These are phyloP conservation scores for Torulaspora delbrueckii DNA, from an alignment of 805 yeast species.

Conservation along the genomic window DNA sequence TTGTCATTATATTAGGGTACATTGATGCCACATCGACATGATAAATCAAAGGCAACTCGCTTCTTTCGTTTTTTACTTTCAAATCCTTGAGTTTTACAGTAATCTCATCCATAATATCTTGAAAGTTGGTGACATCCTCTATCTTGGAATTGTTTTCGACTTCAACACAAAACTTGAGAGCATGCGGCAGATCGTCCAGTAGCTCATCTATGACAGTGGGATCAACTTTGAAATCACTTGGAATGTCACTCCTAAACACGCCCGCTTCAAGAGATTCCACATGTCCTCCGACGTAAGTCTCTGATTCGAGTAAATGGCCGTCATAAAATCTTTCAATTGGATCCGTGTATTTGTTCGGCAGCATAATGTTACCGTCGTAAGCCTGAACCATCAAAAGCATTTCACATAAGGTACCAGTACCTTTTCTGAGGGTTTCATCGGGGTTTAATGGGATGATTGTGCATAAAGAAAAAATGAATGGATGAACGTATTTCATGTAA, in stretches of 20 bases:
- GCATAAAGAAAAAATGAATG: conserved; percentile 91
- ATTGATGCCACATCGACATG: conserved; percentile 99
- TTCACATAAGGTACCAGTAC: conserved; percentile 98
- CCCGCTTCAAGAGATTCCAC: conserved; percentile 98
- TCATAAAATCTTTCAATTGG: conserved; percentile 93
- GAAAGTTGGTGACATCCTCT: conserved; percentile 76
- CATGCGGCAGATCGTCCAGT: conserved; percentile 62
- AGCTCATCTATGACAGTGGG: conserved; percentile 79
- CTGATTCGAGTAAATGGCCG: conserved; percentile 90
- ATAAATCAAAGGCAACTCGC: conserved; percentile 81
- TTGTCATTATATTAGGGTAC: conserved; percentile 98
- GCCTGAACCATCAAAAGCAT: conserved; percentile 98
- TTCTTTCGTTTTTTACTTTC: conserved; percentile 55
- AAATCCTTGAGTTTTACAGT: conserved; percentile 51
- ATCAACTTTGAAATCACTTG: conserved; percentile 70
- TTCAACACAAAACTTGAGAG: conserved; percentile 75
- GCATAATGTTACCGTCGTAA: conserved; percentile 62
- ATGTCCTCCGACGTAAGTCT: conserved; percentile 98
- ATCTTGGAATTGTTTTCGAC: conserved; percentile 71
- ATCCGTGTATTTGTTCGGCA: conserved; percentile 92
- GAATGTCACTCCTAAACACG: conserved; percentile 86
- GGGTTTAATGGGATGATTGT: conserved; percentile 95
- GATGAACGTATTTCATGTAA: conserved; percentile 95
- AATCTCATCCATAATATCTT: conserved; percentile 64
- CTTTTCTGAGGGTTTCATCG: conserved; percentile 91